These are phyloP conservation scores for Aspergillus pseudoglaucus DNA, from an alignment of 2,329 filamentous ascomycete genomes.

Conservation along the genomic window DNA sequence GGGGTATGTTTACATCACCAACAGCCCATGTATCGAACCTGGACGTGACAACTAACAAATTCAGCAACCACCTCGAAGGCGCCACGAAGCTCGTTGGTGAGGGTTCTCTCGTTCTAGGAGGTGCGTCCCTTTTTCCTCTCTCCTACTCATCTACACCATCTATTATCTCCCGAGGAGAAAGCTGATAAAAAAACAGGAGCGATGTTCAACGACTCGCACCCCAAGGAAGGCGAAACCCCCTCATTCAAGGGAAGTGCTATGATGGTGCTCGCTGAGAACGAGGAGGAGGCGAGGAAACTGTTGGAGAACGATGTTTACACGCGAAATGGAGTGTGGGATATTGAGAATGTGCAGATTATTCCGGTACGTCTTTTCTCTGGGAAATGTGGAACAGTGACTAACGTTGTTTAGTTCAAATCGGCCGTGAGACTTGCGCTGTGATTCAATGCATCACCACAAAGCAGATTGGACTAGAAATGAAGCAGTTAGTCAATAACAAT, in stretches of 20 bases:
- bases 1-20: slow-evolving; percentile 18
- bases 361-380: slow-evolving; percentile 22
- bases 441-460: not conserved
- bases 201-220: slow-evolving; percentile 55
- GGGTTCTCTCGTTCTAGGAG: slow-evolving; percentile 59
- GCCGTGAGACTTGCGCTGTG: slow-evolving; percentile 15
- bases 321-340: slow-evolving; percentile 70
- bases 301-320: slow-evolving; percentile 69
- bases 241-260: slow-evolving; percentile 69
- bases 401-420: slow-evolving; percentile 24
- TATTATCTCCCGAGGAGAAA: not conserved
- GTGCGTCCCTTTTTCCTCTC: slow-evolving; percentile 39
- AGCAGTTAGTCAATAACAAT: slow-evolving; percentile 2
- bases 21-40: too few species aligned
- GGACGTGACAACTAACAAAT: too few species aligned
- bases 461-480: too few species aligned
- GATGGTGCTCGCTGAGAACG: slow-evolving; percentile 59
- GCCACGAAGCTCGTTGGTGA: slow-evolving; percentile 48
- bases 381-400: slow-evolving; percentile 3
- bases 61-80: slow-evolving; percentile 51
- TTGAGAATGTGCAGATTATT: slow-evolving; percentile 52
- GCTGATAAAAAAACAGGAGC: slow-evolving; percentile 47
- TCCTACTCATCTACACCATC: too few species aligned
- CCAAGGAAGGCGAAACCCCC: slow-evolving; percentile 54
- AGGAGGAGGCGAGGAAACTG: slow-evolving; percentile 61